Percentiles rank a stretch among this genome's conserved stretches.
phyloP scores from a whole-genome alignment of 257 asterid species.

The Gentiana macrophylla region DNA sequence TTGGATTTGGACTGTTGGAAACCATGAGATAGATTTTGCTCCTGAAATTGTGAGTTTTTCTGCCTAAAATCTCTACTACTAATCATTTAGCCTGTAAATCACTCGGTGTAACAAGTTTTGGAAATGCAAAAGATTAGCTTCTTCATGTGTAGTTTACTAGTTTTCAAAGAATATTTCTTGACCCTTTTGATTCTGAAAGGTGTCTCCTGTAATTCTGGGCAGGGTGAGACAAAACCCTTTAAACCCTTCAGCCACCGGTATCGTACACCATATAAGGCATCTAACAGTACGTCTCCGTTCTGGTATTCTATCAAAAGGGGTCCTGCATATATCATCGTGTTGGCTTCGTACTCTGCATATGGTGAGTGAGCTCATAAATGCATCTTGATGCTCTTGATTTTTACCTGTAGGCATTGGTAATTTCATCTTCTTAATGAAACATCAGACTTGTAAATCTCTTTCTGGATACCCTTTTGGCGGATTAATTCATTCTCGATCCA shows the following conservation, averaged over 20 bases:
- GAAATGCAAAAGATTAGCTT: too few relatives aligned
- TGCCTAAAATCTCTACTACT: neutral
- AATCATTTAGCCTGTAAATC: too few relatives aligned
- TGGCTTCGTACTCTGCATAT: constrained; percentile 85
- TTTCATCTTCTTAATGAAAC: too few relatives aligned
- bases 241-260: constrained; percentile 77
- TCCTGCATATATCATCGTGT: constrained; percentile 74
- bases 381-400: neutral
- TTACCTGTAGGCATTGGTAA: neutral
- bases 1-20: constrained; percentile 90
- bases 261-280: constrained; percentile 45
- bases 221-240: constrained; percentile 83
- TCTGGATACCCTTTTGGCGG: too few relatives aligned
- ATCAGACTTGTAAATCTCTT: too few relatives aligned
- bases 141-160: too few relatives aligned
- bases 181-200: too few relatives aligned
- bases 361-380: constrained; percentile 49
- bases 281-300: constrained; percentile 56
- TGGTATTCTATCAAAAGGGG: constrained; percentile 96
- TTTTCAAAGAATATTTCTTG: too few relatives aligned
- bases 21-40: constrained; percentile 73
- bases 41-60: constrained; percentile 55
- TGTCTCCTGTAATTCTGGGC: constrained; percentile 7
- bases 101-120: too few relatives aligned
- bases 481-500: too few relatives aligned